Evolutionary conservation across 2,329 filamentous ascomycete species (phyloP).

Genomic region (Fusarium subglutinans): DNA sequence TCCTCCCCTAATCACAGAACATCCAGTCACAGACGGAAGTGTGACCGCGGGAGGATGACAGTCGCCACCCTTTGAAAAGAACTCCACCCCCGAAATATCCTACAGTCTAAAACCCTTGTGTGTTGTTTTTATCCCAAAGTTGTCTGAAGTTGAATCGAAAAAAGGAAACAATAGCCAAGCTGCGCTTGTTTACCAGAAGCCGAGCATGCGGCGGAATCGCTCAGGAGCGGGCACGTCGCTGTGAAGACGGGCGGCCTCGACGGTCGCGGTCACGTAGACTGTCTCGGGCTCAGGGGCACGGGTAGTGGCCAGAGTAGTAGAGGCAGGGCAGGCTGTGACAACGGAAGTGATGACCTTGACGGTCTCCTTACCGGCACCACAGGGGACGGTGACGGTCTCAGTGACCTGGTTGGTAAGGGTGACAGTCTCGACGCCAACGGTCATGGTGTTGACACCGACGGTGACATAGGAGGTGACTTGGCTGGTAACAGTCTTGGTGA

Average conservation of each 20-base stretch:
- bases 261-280: conserved; percentile 39
- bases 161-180: background rate
- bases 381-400: conserved; percentile 19
- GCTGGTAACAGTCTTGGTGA: conserved; percentile 33
- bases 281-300: conserved; percentile 35
- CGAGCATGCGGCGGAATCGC: conserved; percentile 35
- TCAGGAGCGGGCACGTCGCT: conserved; percentile 13
- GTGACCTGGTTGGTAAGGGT: conserved; percentile 28
- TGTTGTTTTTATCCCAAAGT: background rate
- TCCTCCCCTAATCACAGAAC: background rate
- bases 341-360: conserved; percentile 31
- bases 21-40: conserved; percentile 24
- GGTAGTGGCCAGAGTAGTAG: conserved; percentile 38
- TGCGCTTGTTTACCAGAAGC: conserved; percentile 22
- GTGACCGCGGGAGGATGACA: background rate
- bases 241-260: conserved; percentile 21
- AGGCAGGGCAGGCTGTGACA: conserved; percentile 26
- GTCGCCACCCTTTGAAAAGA: conserved; percentile 5
- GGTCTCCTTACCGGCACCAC: conserved; percentile 7
- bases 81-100: background rate
- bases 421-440: conserved; percentile 30
- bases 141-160: conserved; percentile 8
- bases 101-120: background rate
- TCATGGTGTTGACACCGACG: conserved; percentile 12
- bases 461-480: conserved; percentile 27